Base-by-base conservation (phyloP, 768 basidiomycete genomes). In the Lentinula boryana region DNA sequence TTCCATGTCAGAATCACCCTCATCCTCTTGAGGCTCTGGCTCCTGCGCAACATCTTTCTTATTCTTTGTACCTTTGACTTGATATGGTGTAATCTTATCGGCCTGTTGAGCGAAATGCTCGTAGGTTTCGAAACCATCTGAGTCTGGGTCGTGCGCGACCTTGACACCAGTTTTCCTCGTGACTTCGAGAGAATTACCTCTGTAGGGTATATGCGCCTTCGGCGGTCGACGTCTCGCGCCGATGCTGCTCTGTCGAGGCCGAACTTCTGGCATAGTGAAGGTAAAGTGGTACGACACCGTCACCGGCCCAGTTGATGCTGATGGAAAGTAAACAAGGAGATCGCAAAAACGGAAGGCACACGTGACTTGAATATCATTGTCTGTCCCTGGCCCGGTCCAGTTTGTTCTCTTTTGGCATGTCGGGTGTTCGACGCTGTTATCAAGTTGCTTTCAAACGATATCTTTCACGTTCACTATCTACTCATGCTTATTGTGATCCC, bases 71-170 rank as follows among this genome's bases (percentile, higher is more conserved):
- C 71, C 73, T 66, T 83, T 83, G 18, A 81, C 77, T 48, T 74
- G 76, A 18, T 85, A 86, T 1, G 85, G 88, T 4, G 85, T 80
- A n/a, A 83, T 77, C 53, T 80, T 80, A 72, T 88, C 87, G 2
- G 81, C 88, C 66, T 89, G 87, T 55, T 80, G 79, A 50, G 92
- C 79, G 56, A 93, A 69, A 67, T 90, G 81, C 59, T 88, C 88
- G 70, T 92, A 92, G 0, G 85, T 87, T 70, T 93, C 90, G 69
- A 92, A 91, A 32, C 89, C 91, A 71, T 91, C 91, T 27, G 88
- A 88, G 68, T 83, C 84, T 65, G 84, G 85, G 63, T 87, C 84
- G 67, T 83, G 81, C 41, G 74, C 80, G 13, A 92, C 85, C 0
- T 83, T 78, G 58, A 91, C 79, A 4, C 91, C 91, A 0, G 91